These are phyloP conservation scores for Venturia aucupariae DNA, from an alignment of 2,329 filamentous ascomycete species.

Conservation along the genomic window DNA sequence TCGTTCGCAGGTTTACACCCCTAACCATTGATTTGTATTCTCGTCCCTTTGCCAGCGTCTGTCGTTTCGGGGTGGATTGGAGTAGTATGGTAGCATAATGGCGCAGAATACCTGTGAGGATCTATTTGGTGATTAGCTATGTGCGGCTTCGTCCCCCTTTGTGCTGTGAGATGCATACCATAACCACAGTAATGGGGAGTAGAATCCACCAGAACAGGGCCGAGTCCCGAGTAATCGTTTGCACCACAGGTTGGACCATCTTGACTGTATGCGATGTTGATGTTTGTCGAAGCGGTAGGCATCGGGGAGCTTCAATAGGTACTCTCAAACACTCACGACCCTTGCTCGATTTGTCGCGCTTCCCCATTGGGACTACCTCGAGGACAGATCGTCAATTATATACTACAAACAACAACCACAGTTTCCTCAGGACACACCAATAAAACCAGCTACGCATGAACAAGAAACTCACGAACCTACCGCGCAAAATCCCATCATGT, in stretches of 20 bases:
- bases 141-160: neutral
- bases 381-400: constrained; percentile 3
- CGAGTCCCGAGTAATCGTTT: constrained; percentile 97
- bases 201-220: constrained; percentile 99
- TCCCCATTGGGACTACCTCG: neutral
- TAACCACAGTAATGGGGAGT: constrained; percentile 92
- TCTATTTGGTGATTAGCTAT: constrained; percentile 36
- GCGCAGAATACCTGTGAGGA: constrained; percentile 87
- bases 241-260: constrained; percentile 79
- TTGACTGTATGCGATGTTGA: constrained; percentile 19
- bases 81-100: constrained; percentile 95
- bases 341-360: neutral
- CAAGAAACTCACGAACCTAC: neutral
- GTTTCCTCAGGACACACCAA: neutral
- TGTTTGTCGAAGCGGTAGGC: neutral
- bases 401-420: neutral
- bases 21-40: constrained; percentile 78
- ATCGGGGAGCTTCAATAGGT: neutral
- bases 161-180: constrained; percentile 47
- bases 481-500: neutral
- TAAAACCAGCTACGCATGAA: too few relatives aligned
- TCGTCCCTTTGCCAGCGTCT: constrained; percentile 64
- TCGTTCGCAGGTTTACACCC: constrained; percentile 73
- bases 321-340: neutral
- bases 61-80: constrained; percentile 72